These are phyloP conservation scores for Neospora caninum DNA, from an alignment of 169 alveolate genomes.

Conservation along the genomic window DNA sequence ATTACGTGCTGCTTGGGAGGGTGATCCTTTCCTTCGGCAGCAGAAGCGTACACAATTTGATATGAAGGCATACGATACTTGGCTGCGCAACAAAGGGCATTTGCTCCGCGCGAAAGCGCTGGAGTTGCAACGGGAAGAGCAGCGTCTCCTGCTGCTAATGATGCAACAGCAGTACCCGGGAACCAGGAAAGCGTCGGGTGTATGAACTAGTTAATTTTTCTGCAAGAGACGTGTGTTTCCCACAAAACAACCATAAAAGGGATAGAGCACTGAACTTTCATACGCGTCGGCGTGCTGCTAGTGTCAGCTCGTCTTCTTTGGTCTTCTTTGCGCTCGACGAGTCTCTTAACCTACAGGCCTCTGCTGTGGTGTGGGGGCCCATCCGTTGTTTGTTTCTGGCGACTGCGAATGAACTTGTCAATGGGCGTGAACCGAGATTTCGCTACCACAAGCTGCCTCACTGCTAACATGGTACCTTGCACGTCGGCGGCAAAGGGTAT, in stretches of 20 bases:
- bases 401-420: no score
- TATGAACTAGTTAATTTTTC: neutral
- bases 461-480: no score
- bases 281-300: neutral
- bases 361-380: no score
- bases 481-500: no score
- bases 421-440: no score
- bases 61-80: constrained; percentile 62
- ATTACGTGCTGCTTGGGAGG: constrained; percentile 55
- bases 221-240: no score
- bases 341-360: no score
- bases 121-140: constrained; percentile 67
- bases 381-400: no score
- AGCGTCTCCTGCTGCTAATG: constrained; percentile 48
- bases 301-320: no score
- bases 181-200: neutral
- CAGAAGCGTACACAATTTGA: constrained; percentile 52
- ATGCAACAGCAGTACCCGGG: constrained; percentile 32
- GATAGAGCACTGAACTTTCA: neutral
- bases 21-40: constrained; percentile 52
- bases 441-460: no score
- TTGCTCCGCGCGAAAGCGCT: constrained; percentile 63
- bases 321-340: no score
- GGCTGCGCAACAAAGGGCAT: constrained; percentile 61
- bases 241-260: no score